phyloP scores from a whole-genome alignment of 306 rosid genomes.

The Prunus salicina region DNA sequence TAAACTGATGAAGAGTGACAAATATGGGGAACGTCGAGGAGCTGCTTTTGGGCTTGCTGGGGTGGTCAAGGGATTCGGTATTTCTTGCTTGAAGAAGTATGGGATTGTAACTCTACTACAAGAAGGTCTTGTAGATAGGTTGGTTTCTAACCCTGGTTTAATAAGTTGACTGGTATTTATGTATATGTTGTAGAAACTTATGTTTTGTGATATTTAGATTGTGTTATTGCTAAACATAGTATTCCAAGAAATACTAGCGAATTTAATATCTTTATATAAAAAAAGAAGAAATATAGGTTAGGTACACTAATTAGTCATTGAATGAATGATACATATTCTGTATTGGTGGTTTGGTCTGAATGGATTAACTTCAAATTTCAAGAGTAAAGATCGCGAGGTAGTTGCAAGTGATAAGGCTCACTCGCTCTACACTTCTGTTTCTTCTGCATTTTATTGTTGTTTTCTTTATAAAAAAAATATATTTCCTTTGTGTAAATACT shows the following conservation, averaged over 20 bases:
- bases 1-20: constrained; percentile 86
- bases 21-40: constrained; percentile 95
- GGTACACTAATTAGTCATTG: background rate
- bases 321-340: background rate
- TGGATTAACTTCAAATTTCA: background rate
- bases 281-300: background rate
- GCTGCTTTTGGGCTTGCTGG: constrained; percentile 99
- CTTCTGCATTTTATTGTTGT: background rate
- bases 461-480: background rate
- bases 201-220: background rate
- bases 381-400: background rate
- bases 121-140: constrained; percentile 87
- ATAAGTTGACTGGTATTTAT: constrained; percentile 1
- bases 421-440: background rate
- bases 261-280: no score
- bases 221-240: background rate
- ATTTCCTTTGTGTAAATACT: background rate
- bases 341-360: background rate
- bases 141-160: constrained; percentile 9
- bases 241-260: background rate
- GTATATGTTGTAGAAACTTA: background rate
- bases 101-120: constrained; percentile 62
- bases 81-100: constrained; percentile 79
- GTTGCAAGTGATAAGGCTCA: no score
- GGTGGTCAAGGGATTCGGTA: constrained; percentile 88